Conservation (phyloP, 164 flowering plant genomes). For the Euptelea pleiosperma region DNA sequence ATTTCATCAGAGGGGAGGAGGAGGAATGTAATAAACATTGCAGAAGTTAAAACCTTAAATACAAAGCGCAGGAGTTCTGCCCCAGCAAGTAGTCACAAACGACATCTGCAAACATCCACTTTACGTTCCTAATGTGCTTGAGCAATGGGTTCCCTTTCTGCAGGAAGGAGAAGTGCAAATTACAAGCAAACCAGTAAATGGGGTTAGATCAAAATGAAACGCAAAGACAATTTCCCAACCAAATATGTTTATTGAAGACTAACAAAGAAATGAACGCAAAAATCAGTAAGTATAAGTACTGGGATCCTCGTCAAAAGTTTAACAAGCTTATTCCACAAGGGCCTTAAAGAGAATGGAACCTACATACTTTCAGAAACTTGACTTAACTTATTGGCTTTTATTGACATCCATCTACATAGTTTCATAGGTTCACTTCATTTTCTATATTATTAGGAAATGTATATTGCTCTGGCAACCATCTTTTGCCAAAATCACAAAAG, state of each 20-base stretch:
- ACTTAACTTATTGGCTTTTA: too few species aligned
- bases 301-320: too few species aligned
- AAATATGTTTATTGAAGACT: background rate
- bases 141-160: constrained; percentile 98
- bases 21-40: background rate
- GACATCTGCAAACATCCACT: constrained; percentile 83
- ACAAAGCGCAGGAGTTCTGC: constrained; percentile 80
- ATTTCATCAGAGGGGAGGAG: background rate
- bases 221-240: background rate
- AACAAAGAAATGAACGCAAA: too few species aligned
- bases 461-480: too few species aligned
- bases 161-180: constrained; percentile 15
- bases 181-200: background rate
- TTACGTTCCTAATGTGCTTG: constrained; percentile 88
- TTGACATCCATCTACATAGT: too few species aligned
- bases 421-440: too few species aligned
- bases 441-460: too few species aligned
- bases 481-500: too few species aligned
- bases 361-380: too few species aligned
- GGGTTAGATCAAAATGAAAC: background rate
- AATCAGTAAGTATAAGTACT: too few species aligned
- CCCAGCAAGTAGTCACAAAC: constrained; percentile 84
- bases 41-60: constrained; percentile 59
- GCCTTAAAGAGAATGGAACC: too few species aligned
- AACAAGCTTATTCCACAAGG: too few species aligned